These are phyloP conservation scores for Fusarium haematococcum DNA, from an alignment of 2,329 filamentous ascomycete genomes.

Conservation along the genomic window DNA sequence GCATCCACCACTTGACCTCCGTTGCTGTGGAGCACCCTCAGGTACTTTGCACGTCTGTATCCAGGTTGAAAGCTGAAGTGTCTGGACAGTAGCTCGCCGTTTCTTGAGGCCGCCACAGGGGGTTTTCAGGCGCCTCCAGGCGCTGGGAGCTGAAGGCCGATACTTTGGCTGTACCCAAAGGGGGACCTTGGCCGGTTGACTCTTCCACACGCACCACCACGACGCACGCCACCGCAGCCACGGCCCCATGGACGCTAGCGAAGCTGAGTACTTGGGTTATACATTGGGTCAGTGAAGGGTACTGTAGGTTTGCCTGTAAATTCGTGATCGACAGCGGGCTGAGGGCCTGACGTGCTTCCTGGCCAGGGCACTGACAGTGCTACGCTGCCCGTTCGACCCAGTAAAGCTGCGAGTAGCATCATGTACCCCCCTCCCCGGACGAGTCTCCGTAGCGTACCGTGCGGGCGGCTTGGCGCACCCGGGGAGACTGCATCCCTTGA, in stretches of 20 bases:
- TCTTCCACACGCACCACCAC: constrained; percentile 37
- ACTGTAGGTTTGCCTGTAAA: constrained; percentile 1
- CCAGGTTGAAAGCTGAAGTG: constrained; percentile 16
- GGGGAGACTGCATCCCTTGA: constrained; percentile 27
- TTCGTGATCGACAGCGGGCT: background rate
- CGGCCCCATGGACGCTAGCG: constrained; percentile 42
- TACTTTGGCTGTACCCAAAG: constrained; percentile 29
- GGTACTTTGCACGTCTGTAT: constrained; percentile 29
- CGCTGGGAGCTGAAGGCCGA: background rate
- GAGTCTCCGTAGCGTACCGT: constrained; percentile 36
- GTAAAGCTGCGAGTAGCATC: constrained; percentile 7
- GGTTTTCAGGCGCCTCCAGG: constrained; percentile 8
- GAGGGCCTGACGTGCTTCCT: background rate
- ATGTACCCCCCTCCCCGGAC: constrained; percentile 36
- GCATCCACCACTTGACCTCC: constrained; percentile 42
- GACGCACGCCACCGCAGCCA: constrained; percentile 45
- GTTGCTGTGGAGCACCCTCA: constrained; percentile 35
- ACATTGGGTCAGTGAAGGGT: constrained; percentile 6
- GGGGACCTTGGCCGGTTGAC: constrained; percentile 27
- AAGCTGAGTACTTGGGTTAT: constrained; percentile 25
- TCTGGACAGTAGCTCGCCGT: constrained; percentile 17
- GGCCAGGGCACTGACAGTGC: background rate
- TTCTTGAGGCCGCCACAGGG: constrained; percentile 3
- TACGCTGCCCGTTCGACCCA: background rate
- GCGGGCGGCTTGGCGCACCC: constrained; percentile 38